Evolutionary conservation across 1,139 yeast genomes (phyloP), one percentile per base, ranked within the genome.

Genomic region (Lodderomyces margitis): DNA sequence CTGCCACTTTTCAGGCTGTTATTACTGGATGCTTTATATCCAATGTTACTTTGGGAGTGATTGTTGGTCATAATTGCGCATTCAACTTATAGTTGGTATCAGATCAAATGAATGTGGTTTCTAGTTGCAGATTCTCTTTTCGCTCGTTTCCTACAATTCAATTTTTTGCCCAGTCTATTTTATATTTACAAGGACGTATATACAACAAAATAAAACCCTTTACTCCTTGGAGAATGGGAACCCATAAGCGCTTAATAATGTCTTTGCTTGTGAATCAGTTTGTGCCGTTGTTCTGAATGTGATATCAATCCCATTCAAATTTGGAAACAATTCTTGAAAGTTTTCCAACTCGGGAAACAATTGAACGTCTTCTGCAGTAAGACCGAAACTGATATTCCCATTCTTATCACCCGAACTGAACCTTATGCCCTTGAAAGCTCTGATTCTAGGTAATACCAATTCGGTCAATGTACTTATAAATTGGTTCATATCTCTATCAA

Each of bases 341-440:
- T 83, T 80, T 60, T 91, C 96, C 48, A 94, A 81, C 65, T 94
- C 98, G 2, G 99, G 98, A 75, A 94, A 94, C 55, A 74, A 76
- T 56, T 80, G 80, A 44, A 87, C 80, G 55, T 87, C 89, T 44
- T 84, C 88, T 2, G 88, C 79, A 37, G 78, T 79, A 51, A 94
- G 68, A 34, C 97, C 97, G 58, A 94, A 83, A 14, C 95, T 76
- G 46, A 94, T 77, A 61, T 88, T 87, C 42, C 98, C 99, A 55
- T 74, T 77, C 43, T 78, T 72, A 61, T 91, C 98, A 46, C 98
- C 98, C 3, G 92, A 70, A 36, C 78, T 70, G 61, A 80, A 80
- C 38, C 81, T 77, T 42, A 94, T 74, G 39, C 98, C 98, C 50
- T 71, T 68, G 64, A 87, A 92, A 38, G 91, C 87, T 76, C 95